Evolutionary conservation across 1,284 basidiomycete species (phyloP).

Genomic region (Coniferiporia weirii): DNA sequence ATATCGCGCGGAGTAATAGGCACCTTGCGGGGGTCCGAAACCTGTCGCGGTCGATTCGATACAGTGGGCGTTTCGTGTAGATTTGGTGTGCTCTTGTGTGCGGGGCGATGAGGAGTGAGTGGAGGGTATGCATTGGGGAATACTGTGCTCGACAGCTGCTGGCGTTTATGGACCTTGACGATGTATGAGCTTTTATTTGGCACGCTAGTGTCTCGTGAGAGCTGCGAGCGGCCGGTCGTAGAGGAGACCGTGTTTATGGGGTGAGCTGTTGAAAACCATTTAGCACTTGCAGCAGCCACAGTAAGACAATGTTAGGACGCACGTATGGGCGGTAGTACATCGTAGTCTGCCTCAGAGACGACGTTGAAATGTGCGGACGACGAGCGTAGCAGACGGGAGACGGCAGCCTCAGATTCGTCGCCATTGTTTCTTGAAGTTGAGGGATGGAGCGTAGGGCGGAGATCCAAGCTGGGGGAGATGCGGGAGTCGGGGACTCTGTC

Average conservation of each 20-base stretch:
- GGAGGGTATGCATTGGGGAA: constrained; percentile 55
- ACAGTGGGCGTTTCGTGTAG: constrained; percentile 16
- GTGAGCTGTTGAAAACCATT: constrained; percentile 42
- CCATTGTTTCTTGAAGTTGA: constrained; percentile 22
- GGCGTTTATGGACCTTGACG: constrained; percentile 61
- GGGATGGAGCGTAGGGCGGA: neutral
- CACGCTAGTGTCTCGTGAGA: constrained; percentile 33
- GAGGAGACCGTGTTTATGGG: constrained; percentile 54
- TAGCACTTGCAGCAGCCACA: neutral
- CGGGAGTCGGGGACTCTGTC: constrained; percentile 34
- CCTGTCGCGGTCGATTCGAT: constrained; percentile 28
- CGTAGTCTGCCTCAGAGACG: constrained; percentile 49
- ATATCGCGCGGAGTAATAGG: constrained; percentile 43
- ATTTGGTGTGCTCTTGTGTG: constrained; percentile 18
- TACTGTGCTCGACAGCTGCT: constrained; percentile 54
- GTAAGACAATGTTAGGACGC: constrained; percentile 28
- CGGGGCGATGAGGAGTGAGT: constrained; percentile 20
- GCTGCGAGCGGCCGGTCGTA: constrained; percentile 29
- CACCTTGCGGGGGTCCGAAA: constrained; percentile 29
- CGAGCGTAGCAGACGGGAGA: constrained; percentile 59
- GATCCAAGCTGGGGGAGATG: neutral
- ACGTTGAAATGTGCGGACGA: constrained; percentile 61
- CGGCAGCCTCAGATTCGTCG: constrained; percentile 52
- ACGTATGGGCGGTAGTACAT: constrained; percentile 63
- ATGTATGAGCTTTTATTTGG: constrained; percentile 57